phyloP scores from a whole-genome alignment of 208 protist genomes.

The Leishmania turanica region DNA sequence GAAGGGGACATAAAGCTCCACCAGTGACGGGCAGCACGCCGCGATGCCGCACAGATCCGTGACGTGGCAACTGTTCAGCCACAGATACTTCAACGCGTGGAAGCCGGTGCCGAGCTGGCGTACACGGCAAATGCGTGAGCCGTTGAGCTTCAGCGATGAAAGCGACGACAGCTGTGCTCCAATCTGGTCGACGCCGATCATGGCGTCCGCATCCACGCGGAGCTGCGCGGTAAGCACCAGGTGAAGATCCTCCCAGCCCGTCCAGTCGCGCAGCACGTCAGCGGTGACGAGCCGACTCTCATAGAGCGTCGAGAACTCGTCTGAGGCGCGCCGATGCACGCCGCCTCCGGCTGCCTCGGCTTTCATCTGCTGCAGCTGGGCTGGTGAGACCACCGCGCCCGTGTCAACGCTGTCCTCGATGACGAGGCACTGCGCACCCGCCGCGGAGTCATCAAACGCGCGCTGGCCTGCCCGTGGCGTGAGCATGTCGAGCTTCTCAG shows the following conservation, averaged over 20 bases:
- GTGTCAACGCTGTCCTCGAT: constrained; percentile 12
- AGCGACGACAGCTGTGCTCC: constrained; percentile 53
- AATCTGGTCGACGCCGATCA: constrained; percentile 68
- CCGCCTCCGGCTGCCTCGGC: not conserved
- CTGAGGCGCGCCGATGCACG: not conserved
- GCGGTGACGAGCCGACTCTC: constrained; percentile 47
- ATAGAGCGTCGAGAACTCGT: constrained; percentile 9
- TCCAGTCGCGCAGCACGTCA: constrained; percentile 73
- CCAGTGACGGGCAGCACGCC: constrained; percentile 52
- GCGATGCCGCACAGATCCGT: constrained; percentile 69
- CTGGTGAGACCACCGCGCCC: constrained; percentile 1
- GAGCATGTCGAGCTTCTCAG: not conserved
- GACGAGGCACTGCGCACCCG: constrained; percentile 8
- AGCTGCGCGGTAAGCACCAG: constrained; percentile 69
- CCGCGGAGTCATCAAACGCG: not conserved
- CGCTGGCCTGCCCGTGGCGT: not conserved
- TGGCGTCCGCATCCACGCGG: constrained; percentile 54
- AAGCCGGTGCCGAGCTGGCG: constrained; percentile 72
- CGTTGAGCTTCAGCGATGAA: constrained; percentile 64
- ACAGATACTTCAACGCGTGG: constrained; percentile 66
- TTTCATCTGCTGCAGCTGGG: constrained; percentile 8
- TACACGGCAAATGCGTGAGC: constrained; percentile 67
- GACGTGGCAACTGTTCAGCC: constrained; percentile 79
- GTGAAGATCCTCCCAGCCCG: constrained; percentile 75
- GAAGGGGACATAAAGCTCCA: constrained; percentile 89